Evolutionary conservation across 2,329 filamentous ascomycete species (phyloP).

Genomic region (Blastomyces percursus): DNA sequence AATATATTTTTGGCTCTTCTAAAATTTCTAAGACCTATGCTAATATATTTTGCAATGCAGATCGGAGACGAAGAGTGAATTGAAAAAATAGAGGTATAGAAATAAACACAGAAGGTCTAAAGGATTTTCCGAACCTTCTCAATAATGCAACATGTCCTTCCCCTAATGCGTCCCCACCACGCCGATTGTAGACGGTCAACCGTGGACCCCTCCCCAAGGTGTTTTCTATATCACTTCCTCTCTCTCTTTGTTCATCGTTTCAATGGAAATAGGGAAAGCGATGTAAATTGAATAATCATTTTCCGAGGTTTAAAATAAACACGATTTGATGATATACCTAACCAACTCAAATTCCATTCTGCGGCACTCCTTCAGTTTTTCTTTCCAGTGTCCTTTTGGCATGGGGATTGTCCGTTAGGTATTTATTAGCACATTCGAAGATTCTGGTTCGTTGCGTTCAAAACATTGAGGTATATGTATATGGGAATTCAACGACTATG

Average conservation of each 20-base stretch:
- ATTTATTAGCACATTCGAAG: background rate
- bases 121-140: background rate
- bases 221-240: background rate
- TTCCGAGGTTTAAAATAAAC: background rate
- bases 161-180: background rate
- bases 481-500: background rate
- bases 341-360: background rate
- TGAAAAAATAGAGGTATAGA: conserved; percentile 20
- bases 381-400: background rate
- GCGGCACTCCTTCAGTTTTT: background rate
- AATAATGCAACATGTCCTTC: background rate
- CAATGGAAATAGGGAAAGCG: conserved; percentile 1
- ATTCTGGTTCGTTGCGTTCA: background rate
- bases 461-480: background rate
- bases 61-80: conserved; percentile 49
- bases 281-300: background rate
- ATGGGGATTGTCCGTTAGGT: background rate
- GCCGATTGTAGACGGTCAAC: background rate
- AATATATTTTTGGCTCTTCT: background rate
- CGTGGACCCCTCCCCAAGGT: background rate
- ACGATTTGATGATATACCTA: background rate
- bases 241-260: background rate
- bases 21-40: conserved; percentile 12
- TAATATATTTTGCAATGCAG: conserved; percentile 38
- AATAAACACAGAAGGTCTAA: conserved; percentile 4